Evolutionary conservation across 129 eudicot genomes (phyloP).

Genomic region (Tagetes patula): DNA sequence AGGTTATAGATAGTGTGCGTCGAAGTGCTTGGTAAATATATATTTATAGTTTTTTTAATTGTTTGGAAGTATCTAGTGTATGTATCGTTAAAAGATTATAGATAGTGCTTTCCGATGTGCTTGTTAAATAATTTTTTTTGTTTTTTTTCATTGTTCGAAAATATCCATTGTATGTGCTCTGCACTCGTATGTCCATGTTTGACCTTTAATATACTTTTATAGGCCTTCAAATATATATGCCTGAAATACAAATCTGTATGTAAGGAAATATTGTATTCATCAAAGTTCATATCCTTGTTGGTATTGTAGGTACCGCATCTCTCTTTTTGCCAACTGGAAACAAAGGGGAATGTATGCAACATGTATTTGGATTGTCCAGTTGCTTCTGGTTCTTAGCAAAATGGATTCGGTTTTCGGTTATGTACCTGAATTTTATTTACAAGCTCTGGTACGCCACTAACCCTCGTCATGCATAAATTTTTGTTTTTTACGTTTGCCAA

Average conservation of each 20-base stretch:
- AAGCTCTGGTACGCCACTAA: slow-evolving; percentile 64
- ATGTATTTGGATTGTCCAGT: slow-evolving; percentile 86
- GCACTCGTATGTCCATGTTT: slow-evolving; percentile 3
- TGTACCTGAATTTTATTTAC: slow-evolving; percentile 88
- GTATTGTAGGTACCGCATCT: slow-evolving; percentile 70
- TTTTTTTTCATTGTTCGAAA: slow-evolving; percentile 7
- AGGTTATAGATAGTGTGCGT: slow-evolving; percentile 84
- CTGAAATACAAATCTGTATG: slow-evolving; percentile 2
- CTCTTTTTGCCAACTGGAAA: slow-evolving; percentile 89
- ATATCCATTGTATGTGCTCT: background rate
- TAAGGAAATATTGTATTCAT: slow-evolving; percentile 2
- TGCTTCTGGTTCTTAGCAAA: slow-evolving; percentile 94
- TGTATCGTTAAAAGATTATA: slow-evolving; percentile 80
- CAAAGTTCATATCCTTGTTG: background rate
- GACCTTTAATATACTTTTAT: slow-evolving; percentile 1
- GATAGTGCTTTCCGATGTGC: slow-evolving; percentile 83
- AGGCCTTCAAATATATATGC: background rate
- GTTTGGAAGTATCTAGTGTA: background rate
- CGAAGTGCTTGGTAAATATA: slow-evolving; percentile 65
- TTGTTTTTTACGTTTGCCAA: background rate
- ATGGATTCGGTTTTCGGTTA: slow-evolving; percentile 70
- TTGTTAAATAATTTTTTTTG: slow-evolving; percentile 35
- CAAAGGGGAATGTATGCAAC: slow-evolving; percentile 98
- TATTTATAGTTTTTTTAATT: background rate
- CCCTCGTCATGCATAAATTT: slow-evolving; percentile 9